Base-by-base conservation (phyloP, 768 basidiomycete species). In the Psilocybe azurescens region DNA sequence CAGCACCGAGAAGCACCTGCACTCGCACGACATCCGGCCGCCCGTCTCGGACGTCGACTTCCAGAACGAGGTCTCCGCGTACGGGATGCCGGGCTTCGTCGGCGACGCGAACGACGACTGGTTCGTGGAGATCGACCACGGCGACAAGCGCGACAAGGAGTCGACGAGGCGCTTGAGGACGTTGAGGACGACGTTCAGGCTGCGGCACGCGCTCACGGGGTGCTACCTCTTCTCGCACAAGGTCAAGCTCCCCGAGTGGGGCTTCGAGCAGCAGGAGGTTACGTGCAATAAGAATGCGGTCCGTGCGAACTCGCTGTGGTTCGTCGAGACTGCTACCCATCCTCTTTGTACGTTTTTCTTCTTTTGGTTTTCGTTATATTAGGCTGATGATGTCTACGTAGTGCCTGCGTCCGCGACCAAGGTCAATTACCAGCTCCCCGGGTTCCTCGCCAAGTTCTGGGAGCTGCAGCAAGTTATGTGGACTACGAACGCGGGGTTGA, bases 221-320 rank as follows among this genome's bases (percentile, higher is more conserved):
- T 99, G 97, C 74, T 99, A 97, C 73, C 83, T 99, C 39, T 99
- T 99, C 81, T 95, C 93, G 24, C 97, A 99, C 79, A 97, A 97
- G 75, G 91, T 98, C 69, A 99, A 99, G 77, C 79, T 99, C 1
- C 97, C 97, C 0, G 93, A 97, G 4, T 99, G 97, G 97, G 97
- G 88, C 0, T 99, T 83, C 67, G 97, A 98, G 72, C 97, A 99
- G 75, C 97, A 99, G 73, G 97, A 99, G 71, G 97, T 99, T 55
- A 99, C 97, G 0, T 99, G 97, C 76, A 99, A 99, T 78, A 99
- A 95, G 83, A 97, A 99, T 68, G 96, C 97, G 11, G 90, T 90
- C 28, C 83, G 79, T 73, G 84, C 82, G 2, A 99, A 99, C 74
- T 95, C 95, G 32, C 72, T 99, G 62, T 99, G 97, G 97, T 94